Conservation (phyloP, 192 early-diverging fungal species). For the Piromyces finnis region DNA sequence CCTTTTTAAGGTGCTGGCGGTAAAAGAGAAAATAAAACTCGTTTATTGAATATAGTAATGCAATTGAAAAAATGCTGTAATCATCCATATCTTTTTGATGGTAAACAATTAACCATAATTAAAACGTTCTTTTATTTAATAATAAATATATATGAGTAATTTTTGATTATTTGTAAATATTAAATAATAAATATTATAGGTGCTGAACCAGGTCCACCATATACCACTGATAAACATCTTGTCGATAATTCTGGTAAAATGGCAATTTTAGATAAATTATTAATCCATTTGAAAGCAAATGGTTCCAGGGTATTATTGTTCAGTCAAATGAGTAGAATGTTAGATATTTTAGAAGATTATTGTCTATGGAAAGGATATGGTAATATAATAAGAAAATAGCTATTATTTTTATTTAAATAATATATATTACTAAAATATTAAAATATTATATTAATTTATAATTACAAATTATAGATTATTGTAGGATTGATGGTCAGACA, state of each 20-base stretch:
- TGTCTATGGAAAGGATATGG: slow-evolving; percentile 75
- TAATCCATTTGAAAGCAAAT: slow-evolving; percentile 55
- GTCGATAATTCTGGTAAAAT: slow-evolving; percentile 90
- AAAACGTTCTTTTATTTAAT: too few relatives aligned
- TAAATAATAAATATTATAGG: slow-evolving; percentile 19
- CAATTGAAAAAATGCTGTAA: slow-evolving; percentile 68
- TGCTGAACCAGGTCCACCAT: slow-evolving; percentile 91
- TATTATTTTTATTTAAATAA: too few relatives aligned
- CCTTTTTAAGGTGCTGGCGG: slow-evolving; percentile 26
- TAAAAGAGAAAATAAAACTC: slow-evolving; percentile 68
- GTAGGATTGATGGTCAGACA: slow-evolving; percentile 92
- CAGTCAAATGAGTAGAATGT: slow-evolving; percentile 94
- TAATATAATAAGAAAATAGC: slow-evolving; percentile 3
- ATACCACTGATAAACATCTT: slow-evolving; percentile 89
- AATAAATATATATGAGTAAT: too few relatives aligned
- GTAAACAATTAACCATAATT: background rate
- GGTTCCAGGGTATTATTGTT: slow-evolving; percentile 93
- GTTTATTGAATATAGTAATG: slow-evolving; percentile 91
- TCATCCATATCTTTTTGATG: slow-evolving; percentile 76
- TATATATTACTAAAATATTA: too few relatives aligned
- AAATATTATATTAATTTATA: too few relatives aligned
- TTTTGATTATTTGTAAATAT: too few relatives aligned
- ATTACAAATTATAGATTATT: slow-evolving; percentile 31
- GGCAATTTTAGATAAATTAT: slow-evolving; percentile 77
- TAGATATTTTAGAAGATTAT: slow-evolving; percentile 97